phyloP scores from a whole-genome alignment of 1,284 basidiomycete species.

The Heliocybe sulcata region DNA sequence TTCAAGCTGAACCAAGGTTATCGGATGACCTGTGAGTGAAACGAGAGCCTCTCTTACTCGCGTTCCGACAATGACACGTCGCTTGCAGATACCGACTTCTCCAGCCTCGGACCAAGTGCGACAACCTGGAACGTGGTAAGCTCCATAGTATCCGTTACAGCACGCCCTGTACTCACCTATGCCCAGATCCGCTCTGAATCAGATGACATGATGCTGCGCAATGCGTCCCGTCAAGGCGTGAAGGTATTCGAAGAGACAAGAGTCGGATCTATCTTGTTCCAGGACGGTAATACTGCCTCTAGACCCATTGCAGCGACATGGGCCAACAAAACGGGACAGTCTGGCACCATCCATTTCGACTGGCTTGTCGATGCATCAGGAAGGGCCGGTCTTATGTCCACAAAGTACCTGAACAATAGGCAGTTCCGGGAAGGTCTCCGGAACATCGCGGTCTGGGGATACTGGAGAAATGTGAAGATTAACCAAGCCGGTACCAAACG shows the following conservation, averaged over 20 bases:
- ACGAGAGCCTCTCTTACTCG: neutral
- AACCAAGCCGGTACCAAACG: conserved; percentile 46
- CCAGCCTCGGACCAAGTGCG: neutral
- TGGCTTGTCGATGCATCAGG: conserved; percentile 68
- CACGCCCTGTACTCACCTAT: neutral
- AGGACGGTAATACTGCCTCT: neutral
- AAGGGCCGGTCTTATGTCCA: conserved; percentile 58
- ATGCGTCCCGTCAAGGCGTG: conserved; percentile 25
- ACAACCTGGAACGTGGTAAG: neutral
- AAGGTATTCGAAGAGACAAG: conserved; percentile 28
- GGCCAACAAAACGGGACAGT: conserved; percentile 3
- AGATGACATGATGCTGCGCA: conserved; percentile 31
- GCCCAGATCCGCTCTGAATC: conserved; percentile 27
- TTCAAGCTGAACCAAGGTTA: conserved; percentile 35
- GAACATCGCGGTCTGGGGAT: conserved; percentile 43
- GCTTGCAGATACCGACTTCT: conserved; percentile 12
- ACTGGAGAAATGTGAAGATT: conserved; percentile 48
- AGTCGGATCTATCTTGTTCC: conserved; percentile 23
- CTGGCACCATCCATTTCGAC: conserved; percentile 50
- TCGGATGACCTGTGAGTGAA: conserved; percentile 22
- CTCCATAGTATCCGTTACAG: neutral
- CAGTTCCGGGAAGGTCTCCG: conserved; percentile 53
- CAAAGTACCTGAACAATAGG: conserved; percentile 59
- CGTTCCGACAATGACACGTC: neutral
- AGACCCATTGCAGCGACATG: conserved; percentile 9